Conservation (phyloP, 257 asterid species). For the Lithospermum erythrorhizon region DNA sequence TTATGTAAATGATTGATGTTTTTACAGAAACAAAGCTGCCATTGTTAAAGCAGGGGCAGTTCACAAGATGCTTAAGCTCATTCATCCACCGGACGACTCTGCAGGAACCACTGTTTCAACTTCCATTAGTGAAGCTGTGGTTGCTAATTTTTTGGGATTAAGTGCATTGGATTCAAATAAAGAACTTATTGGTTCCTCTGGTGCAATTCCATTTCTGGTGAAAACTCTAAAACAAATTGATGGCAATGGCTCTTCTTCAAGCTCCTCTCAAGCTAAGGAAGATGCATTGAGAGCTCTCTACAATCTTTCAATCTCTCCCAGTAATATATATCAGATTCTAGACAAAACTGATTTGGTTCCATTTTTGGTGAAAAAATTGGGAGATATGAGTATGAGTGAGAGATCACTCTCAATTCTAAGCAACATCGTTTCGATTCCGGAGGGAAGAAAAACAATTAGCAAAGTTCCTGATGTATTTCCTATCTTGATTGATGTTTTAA, state of each 20-base stretch:
- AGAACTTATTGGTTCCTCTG: constrained; percentile 65
- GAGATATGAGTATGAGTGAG: constrained; percentile 65
- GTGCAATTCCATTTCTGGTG: constrained; percentile 57
- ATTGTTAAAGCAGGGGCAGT: constrained; percentile 81
- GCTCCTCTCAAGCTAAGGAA: constrained; percentile 33
- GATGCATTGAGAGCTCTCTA: constrained; percentile 69
- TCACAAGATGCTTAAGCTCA: constrained; percentile 68
- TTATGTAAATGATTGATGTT: too few species aligned
- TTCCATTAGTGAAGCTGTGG: constrained; percentile 27
- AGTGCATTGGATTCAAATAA: constrained; percentile 85
- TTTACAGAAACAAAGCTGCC: constrained; percentile 72
- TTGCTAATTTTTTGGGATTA: constrained; percentile 75
- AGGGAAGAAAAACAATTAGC: constrained; percentile 63
- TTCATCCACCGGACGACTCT: constrained; percentile 21
- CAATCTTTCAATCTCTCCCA: constrained; percentile 66
- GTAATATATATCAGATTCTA: constrained; percentile 30
- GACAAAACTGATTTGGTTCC: constrained; percentile 41
- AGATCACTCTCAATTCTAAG: constrained; percentile 60
- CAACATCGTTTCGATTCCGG: constrained; percentile 45
- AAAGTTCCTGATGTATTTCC: constrained; percentile 42
- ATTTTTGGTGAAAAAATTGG: constrained; percentile 39
- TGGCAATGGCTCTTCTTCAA: constrained; percentile 2
- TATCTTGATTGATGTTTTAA: constrained; percentile 44
- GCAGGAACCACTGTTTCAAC: constrained; percentile 26
- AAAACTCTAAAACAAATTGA: constrained; percentile 23